phyloP scores from a whole-genome alignment of 345 rosid genomes.

The Cochlearia excelsa region DNA sequence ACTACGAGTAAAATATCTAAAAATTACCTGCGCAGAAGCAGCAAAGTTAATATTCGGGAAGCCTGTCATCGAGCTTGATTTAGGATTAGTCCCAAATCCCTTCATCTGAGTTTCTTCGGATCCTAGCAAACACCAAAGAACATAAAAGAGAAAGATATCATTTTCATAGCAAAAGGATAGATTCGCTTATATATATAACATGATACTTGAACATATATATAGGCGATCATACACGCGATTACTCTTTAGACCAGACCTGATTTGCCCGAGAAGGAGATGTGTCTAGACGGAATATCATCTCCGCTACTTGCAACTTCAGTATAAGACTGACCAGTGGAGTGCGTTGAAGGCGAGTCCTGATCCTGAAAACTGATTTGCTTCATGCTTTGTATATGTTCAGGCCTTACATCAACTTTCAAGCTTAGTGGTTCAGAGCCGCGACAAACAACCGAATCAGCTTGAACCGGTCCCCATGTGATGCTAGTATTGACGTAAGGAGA shows the following conservation, averaged over 20 bases:
- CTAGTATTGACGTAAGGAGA: slow-evolving; percentile 39
- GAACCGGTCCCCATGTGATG: slow-evolving; percentile 41
- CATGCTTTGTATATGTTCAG: slow-evolving; percentile 35
- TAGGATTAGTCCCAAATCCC: slow-evolving; percentile 39
- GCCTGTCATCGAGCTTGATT: slow-evolving; percentile 40
- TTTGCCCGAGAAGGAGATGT: slow-evolving; percentile 29
- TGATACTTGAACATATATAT: background rate
- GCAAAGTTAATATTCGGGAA: slow-evolving; percentile 48
- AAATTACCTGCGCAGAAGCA: slow-evolving; percentile 43
- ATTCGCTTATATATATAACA: background rate
- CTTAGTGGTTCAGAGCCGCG: slow-evolving; percentile 37
- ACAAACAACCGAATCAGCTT: slow-evolving; percentile 18
- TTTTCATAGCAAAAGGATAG: background rate
- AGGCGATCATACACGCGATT: background rate
- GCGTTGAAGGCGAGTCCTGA: slow-evolving; percentile 65
- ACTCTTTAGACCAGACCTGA: slow-evolving; percentile 30
- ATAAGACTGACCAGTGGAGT: slow-evolving; percentile 68
- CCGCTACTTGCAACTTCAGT: slow-evolving; percentile 53
- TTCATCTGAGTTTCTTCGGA: slow-evolving; percentile 38
- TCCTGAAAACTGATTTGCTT: slow-evolving; percentile 58
- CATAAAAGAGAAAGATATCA: background rate
- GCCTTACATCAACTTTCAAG: slow-evolving; percentile 50
- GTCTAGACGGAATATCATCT: slow-evolving; percentile 39
- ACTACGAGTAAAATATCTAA: slow-evolving; percentile 25
- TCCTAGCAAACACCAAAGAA: slow-evolving; percentile 39